A percentile compares a stretch with the other conserved stretches of the same genome.
Evolutionary conservation across 2,329 filamentous ascomycete species (phyloP).

Genomic region (Alternaria infectoria): DNA sequence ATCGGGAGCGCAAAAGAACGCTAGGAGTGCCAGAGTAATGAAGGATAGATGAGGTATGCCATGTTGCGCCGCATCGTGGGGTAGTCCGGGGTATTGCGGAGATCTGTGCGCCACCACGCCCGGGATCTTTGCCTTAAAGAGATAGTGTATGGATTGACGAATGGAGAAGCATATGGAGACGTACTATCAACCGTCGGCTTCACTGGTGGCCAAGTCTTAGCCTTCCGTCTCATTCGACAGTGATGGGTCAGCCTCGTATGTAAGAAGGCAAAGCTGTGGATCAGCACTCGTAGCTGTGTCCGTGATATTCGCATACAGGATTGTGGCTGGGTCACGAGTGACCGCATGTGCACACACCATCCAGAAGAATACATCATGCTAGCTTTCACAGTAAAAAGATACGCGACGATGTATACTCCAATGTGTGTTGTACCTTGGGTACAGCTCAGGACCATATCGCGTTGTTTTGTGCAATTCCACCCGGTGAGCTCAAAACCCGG

Average conservation of each 20-base stretch:
- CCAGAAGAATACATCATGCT: background rate
- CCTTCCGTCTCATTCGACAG: conserved; percentile 11
- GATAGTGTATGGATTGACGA: conserved; percentile 25
- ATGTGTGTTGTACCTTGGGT: background rate
- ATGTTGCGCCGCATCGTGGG: conserved; percentile 32
- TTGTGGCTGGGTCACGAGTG: conserved; percentile 4
- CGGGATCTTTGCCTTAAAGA: conserved; percentile 34
- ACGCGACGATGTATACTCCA: background rate
- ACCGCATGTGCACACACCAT: background rate
- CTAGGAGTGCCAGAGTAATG: conserved; percentile 36
- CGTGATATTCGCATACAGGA: background rate
- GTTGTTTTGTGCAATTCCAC: background rate
- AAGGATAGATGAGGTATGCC: conserved; percentile 42
- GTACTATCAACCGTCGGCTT: conserved; percentile 27
- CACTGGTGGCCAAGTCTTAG: conserved; percentile 19
- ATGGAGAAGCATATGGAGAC: conserved; percentile 14
- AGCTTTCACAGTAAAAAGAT: background rate
- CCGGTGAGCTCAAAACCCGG: conserved; percentile 28
- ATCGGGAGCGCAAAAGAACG: conserved; percentile 34
- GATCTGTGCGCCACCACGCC: conserved; percentile 33
- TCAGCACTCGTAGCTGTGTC: conserved; percentile 1
- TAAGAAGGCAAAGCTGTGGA: conserved; percentile 15
- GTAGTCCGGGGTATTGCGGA: conserved; percentile 43
- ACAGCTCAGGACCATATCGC: background rate
- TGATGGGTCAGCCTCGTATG: conserved; percentile 9